Evolutionary conservation across 2,329 filamentous ascomycete genomes (phyloP), one percentile per base, ranked within the genome.

Genomic region (Phialemonium atrogriseum): DNA sequence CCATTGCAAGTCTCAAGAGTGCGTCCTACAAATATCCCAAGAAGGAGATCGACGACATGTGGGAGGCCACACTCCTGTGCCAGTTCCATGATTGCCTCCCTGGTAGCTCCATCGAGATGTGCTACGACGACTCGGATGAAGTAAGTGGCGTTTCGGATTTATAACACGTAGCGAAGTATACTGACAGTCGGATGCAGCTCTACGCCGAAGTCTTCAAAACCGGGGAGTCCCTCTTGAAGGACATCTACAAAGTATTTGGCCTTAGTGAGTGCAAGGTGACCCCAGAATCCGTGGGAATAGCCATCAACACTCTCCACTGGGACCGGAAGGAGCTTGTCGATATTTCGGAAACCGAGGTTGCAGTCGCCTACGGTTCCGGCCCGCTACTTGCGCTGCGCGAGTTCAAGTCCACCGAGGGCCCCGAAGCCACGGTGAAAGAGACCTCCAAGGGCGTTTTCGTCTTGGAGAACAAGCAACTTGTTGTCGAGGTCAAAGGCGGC

Each of bases 1-100:
- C 91, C 0, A 62, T 94, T 43, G 87, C 86, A 5, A 91, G 83
- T 3, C 62, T 96, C 40, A 76, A 77, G 46, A 65, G 79, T 39
- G 65, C 67, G 18, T 66, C 66, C 2, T 96, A 94, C 64, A 82
- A 81, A 49, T 98, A 96, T 52, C 91, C 91, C 8, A 95, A 94
- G 59, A 76, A 83, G 51, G 77, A 91, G n/a, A 80, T 98, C 34
- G 91, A 98, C 51, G 72, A 81, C 35, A 93, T 98, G 78, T 98
- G 91, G 91, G 89, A 96, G 62, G 71, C 73, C 34, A 81, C 89
- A 4, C 68, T 96, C 15, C 73, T 96, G 16, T 96, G 89, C 44
- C 91, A 98, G 50, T 98, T 98, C 68, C 91, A 98, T 44, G 91
- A 98, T 53, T 96, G 91, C 53, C 68, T 98, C 31, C 91, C 91